A percentile compares a stretch with the other conserved stretches of the same genome.
phyloP scores from a whole-genome alignment of 495 filamentous ascomycete genomes.

The Aspergillus diversus region DNA sequence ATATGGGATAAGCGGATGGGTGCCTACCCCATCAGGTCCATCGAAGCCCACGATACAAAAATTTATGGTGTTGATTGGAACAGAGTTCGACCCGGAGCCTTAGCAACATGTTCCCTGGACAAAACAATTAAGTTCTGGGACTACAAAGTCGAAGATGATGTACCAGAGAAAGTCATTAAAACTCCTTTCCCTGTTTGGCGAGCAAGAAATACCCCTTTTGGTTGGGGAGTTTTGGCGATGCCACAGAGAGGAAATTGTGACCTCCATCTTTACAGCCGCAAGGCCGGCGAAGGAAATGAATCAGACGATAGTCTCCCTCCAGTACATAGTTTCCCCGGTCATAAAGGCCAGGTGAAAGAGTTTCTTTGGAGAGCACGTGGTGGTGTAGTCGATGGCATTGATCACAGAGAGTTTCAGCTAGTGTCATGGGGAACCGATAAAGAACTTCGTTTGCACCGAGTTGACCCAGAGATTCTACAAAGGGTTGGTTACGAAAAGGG shows the following conservation, averaged over 20 bases:
- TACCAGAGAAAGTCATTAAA: slow-evolving; percentile 72
- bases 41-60: slow-evolving; percentile 90
- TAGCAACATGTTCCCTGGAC: slow-evolving; percentile 89
- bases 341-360: slow-evolving; percentile 87
- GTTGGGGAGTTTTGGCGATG: slow-evolving; percentile 86
- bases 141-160: slow-evolving; percentile 63
- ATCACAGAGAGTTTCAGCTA: slow-evolving; percentile 89
- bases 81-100: slow-evolving; percentile 65
- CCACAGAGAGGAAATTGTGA: slow-evolving; percentile 84
- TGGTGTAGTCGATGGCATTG: slow-evolving; percentile 66
- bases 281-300: slow-evolving; percentile 48
- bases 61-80: slow-evolving; percentile 98
- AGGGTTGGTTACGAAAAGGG: slow-evolving; percentile 80
- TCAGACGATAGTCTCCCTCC: slow-evolving; percentile 54
- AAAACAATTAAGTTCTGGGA: slow-evolving; percentile 96
- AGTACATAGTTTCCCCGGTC: slow-evolving; percentile 76
- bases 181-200: slow-evolving; percentile 91
- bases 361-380: slow-evolving; percentile 91
- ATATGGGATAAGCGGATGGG: slow-evolving; percentile 92
- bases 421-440: slow-evolving; percentile 92
- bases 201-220: slow-evolving; percentile 92
- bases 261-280: slow-evolving; percentile 84
- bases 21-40: slow-evolving; percentile 76
- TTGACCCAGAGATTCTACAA: slow-evolving; percentile 64
- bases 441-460: slow-evolving; percentile 76